A percentile compares a stretch with the other conserved stretches of the same genome.
Conservation (phyloP, 1,139 yeast genomes). For the Zhuliangozyma parablackwelliae region DNA sequence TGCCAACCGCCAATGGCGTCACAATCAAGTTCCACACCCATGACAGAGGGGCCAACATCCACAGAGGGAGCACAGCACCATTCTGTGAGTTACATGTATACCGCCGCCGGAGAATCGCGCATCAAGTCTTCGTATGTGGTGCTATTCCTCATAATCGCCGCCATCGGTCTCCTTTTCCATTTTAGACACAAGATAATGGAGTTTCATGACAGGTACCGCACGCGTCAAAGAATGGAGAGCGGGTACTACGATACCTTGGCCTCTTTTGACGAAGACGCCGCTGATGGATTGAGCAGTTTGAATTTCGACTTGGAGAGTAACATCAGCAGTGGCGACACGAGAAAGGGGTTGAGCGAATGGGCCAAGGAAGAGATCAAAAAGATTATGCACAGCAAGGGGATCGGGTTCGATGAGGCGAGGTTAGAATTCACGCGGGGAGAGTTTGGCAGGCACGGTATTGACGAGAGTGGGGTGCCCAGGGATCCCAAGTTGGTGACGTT, state of each 20-base stretch:
- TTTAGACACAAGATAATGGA: conserved; percentile 22
- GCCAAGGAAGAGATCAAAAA: conserved; percentile 49
- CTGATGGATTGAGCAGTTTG: conserved; percentile 60
- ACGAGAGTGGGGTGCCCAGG: conserved; percentile 33
- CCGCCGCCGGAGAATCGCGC: too few species aligned
- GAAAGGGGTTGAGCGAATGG: conserved; percentile 57
- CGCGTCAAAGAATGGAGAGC: conserved; percentile 16
- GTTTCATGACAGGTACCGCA: conserved; percentile 22
- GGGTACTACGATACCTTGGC: conserved; percentile 14
- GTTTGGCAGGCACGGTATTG: conserved; percentile 53
- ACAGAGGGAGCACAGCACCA: too few species aligned
- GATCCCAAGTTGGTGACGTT: conserved; percentile 41
- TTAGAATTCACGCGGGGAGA: conserved; percentile 42
- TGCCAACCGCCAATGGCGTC: too few species aligned
- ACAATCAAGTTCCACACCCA: too few species aligned
- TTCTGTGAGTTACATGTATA: too few species aligned
- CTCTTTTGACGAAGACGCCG: conserved; percentile 57
- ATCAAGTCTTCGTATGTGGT: too few species aligned
- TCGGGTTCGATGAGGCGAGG: conserved; percentile 72
- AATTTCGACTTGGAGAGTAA: conserved; percentile 49
- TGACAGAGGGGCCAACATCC: too few species aligned
- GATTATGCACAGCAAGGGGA: conserved; percentile 47
- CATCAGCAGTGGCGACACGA: conserved; percentile 46
- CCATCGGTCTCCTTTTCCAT: conserved; percentile 13
- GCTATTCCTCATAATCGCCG: too few species aligned